A percentile compares a stretch with the other conserved stretches of the same genome.
These are phyloP conservation scores for Tagetes erecta DNA, from an alignment of 129 eudicot genomes.

Conservation along the genomic window DNA sequence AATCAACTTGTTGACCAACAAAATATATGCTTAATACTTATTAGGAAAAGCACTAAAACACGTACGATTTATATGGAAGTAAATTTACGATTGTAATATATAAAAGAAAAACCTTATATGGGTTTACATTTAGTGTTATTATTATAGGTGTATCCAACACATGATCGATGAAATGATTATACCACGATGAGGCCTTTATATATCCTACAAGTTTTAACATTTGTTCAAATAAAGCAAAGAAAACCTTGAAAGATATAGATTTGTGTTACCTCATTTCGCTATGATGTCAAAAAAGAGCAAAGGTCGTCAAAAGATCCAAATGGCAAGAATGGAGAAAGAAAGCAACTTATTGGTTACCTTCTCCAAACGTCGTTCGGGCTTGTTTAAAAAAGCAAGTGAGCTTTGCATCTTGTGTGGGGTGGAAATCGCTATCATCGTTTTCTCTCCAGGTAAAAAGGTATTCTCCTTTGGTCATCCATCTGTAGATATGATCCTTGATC, in stretches of 20 bases:
- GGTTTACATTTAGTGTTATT: conserved; percentile 20
- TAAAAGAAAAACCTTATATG: conserved; percentile 14
- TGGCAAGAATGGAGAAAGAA: conserved; percentile 50
- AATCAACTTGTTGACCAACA: not conserved
- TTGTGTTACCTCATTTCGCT: not conserved
- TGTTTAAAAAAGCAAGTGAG: conserved; percentile 64
- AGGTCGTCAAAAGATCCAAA: conserved; percentile 57
- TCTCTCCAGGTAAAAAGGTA: conserved; percentile 57
- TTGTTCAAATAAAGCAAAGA: not conserved
- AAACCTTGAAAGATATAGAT: not conserved
- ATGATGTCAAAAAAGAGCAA: conserved; percentile 37
- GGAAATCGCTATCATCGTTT: conserved; percentile 50
- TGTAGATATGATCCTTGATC: conserved; percentile 40
- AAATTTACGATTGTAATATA: conserved; percentile 24
- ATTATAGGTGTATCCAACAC: conserved; percentile 10
- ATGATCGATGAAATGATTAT: not conserved
- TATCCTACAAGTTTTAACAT: conserved; percentile 3
- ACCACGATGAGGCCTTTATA: conserved; percentile 20
- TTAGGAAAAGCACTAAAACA: conserved; percentile 1
- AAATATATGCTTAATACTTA: not conserved
- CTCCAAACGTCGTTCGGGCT: conserved; percentile 56
- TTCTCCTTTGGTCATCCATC: conserved; percentile 70
- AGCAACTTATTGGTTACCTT: conserved; percentile 56
- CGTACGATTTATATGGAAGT: conserved; percentile 4
- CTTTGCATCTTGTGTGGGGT: conserved; percentile 55